Evolutionary conservation across 768 basidiomycete genomes (phyloP).

Genomic region (Leccinum aurantiacum): DNA sequence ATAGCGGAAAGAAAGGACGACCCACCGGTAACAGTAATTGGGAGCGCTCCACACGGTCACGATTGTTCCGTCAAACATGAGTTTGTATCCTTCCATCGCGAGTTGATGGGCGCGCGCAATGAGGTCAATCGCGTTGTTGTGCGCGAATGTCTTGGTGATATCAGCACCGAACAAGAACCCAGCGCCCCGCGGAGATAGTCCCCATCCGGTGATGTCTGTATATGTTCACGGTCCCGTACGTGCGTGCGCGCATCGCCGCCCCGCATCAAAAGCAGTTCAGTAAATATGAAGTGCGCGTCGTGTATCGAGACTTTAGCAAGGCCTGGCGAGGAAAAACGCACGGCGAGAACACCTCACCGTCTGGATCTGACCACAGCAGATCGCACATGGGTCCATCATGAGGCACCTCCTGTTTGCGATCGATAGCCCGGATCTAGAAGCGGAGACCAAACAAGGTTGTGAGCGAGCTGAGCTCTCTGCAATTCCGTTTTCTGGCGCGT

Average conservation of each 20-base stretch:
- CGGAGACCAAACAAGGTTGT: slow-evolving; percentile 21
- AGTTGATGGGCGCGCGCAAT: slow-evolving; percentile 97
- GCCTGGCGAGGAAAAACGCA: slow-evolving; percentile 6
- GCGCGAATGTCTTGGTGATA: slow-evolving; percentile 86
- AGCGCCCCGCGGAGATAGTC: slow-evolving; percentile 94
- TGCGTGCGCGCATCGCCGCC: not conserved
- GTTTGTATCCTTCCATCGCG: slow-evolving; percentile 96
- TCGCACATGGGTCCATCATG: slow-evolving; percentile 99
- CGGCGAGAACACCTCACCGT: slow-evolving; percentile 53
- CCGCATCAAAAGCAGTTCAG: not conserved
- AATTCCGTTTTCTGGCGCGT: slow-evolving; percentile 1
- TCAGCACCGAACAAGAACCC: slow-evolving; percentile 94
- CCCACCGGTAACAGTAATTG: slow-evolving; percentile 96
- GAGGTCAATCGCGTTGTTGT: slow-evolving; percentile 89
- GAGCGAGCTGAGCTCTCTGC: slow-evolving; percentile 17
- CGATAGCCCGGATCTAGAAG: slow-evolving; percentile 84
- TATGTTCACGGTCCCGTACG: slow-evolving; percentile 1
- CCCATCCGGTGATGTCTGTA: slow-evolving; percentile 90
- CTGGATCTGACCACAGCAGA: slow-evolving; percentile 98
- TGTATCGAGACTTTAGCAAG: slow-evolving; percentile 12
- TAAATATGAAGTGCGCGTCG: not conserved
- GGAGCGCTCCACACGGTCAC: slow-evolving; percentile 99
- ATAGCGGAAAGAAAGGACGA: slow-evolving; percentile 12
- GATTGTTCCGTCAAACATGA: slow-evolving; percentile 94
- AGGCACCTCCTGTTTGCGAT: slow-evolving; percentile 95